Conservation (phyloP, 2,329 filamentous ascomycete genomes). For the Aspergillus hiratsukae region DNA sequence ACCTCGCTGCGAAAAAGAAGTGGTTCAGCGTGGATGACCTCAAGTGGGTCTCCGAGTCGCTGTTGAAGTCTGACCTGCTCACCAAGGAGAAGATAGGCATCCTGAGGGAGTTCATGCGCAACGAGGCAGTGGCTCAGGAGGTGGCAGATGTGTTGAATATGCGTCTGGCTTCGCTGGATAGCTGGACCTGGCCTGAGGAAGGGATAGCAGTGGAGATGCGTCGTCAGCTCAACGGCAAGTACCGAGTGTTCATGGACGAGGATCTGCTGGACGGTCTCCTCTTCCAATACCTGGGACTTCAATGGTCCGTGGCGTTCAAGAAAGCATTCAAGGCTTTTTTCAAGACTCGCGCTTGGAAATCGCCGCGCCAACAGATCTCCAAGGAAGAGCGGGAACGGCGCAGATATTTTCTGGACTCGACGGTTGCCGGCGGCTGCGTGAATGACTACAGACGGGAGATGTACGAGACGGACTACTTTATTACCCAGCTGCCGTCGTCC, state of each 20-base stretch:
- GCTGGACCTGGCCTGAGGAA: slow-evolving; percentile 49
- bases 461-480: slow-evolving; percentile 49
- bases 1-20: slow-evolving; percentile 21
- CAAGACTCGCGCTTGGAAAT: slow-evolving; percentile 40
- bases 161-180: slow-evolving; percentile 47
- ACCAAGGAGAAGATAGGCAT: slow-evolving; percentile 49
- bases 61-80: slow-evolving; percentile 49
- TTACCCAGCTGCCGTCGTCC: slow-evolving; percentile 50
- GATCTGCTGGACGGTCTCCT: slow-evolving; percentile 55
- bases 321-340: slow-evolving; percentile 35
- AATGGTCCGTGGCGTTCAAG: slow-evolving; percentile 49
- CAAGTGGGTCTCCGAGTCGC: slow-evolving; percentile 44
- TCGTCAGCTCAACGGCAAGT: slow-evolving; percentile 54
- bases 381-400: slow-evolving; percentile 40
- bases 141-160: slow-evolving; percentile 56
- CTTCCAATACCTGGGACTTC: slow-evolving; percentile 51
- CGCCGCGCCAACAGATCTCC: slow-evolving; percentile 27
- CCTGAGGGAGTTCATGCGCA: slow-evolving; percentile 49
- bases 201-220: slow-evolving; percentile 48
- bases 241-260: slow-evolving; percentile 57
- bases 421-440: slow-evolving; percentile 15
- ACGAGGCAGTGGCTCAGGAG: slow-evolving; percentile 48
- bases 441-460: slow-evolving; percentile 31
- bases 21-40: slow-evolving; percentile 44
- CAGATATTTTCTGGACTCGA: slow-evolving; percentile 40